Percentiles rank a stretch among this genome's conserved stretches.
Evolutionary conservation across 257 asterid species (phyloP).

Genomic region (Plantago elongata): DNA sequence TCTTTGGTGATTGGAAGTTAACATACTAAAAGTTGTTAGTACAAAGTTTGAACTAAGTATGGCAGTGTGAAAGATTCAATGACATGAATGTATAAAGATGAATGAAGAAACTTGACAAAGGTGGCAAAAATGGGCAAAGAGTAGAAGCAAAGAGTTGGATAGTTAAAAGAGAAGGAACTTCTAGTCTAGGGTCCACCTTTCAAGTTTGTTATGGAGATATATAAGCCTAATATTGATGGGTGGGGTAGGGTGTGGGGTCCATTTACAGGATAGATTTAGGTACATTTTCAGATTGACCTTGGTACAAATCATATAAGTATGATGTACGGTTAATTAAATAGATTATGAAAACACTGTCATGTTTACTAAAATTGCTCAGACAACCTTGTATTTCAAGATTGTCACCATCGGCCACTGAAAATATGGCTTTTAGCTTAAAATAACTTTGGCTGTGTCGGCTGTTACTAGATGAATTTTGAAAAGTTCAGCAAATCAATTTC

Average conservation of each 20-base stretch:
- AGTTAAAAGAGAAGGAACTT: background rate
- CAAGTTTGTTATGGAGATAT: background rate
- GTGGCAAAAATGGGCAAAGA: conserved; percentile 12
- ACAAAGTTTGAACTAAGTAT: background rate
- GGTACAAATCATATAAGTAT: background rate
- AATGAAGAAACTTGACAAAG: conserved; percentile 2
- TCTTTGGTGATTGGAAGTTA: background rate
- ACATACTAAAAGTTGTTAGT: conserved; percentile 17
- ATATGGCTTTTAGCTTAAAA: no score
- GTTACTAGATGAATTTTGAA: no score
- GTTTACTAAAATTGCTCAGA: background rate
- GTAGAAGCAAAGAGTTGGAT: conserved; percentile 11
- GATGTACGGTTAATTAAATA: background rate
- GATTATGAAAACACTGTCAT: background rate
- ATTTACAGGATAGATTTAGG: background rate
- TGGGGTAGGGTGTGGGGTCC: background rate
- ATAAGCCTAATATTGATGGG: background rate
- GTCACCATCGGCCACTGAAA: no score
- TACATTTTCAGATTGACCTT: background rate
- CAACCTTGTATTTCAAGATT: background rate
- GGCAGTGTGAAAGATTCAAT: background rate
- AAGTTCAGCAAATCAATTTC: no score
- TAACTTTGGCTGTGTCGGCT: no score
- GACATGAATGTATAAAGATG: background rate
- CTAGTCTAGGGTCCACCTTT: conserved; percentile 2